Percentiles rank a stretch among this genome's conserved stretches.
Evolutionary conservation across 2,329 filamentous ascomycete genomes (phyloP).

Genomic region (Aquanectria penicillioides): DNA sequence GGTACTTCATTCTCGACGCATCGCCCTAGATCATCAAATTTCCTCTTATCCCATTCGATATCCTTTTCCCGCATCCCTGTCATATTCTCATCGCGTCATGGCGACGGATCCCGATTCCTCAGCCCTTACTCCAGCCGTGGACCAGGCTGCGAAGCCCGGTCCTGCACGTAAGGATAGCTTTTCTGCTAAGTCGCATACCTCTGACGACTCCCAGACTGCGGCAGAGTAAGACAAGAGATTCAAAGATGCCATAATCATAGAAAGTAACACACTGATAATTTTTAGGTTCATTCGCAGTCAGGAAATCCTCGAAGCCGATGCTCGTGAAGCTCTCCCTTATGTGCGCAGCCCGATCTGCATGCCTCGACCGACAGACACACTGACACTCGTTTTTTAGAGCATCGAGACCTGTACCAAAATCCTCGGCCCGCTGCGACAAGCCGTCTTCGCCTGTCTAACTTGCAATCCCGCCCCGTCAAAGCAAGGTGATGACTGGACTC

Average conservation of each 20-base stretch:
- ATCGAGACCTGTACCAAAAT: conserved; percentile 93
- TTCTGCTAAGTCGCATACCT: conserved; percentile 65
- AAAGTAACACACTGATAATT: neutral
- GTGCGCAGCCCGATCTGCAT: conserved; percentile 62
- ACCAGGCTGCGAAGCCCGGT: conserved; percentile 34
- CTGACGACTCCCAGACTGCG: conserved; percentile 75
- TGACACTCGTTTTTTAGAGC: conserved; percentile 65
- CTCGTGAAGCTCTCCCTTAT: conserved; percentile 93
- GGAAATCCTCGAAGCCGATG: conserved; percentile 91
- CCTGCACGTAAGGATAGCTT: conserved; percentile 65
- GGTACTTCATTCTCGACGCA: neutral
- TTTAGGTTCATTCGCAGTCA: conserved; percentile 86
- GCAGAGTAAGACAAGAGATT: conserved; percentile 63
- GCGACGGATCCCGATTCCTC: conserved; percentile 50
- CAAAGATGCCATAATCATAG: too few species aligned
- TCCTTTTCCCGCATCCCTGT: neutral
- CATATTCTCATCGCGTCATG: conserved; percentile 41
- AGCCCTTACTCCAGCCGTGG: conserved; percentile 34
- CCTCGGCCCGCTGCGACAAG: conserved; percentile 89
- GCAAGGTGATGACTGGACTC: conserved; percentile 58
- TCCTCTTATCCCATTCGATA: neutral
- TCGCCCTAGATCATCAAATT: neutral
- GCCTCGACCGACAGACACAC: conserved; percentile 11
- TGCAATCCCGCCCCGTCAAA: conserved; percentile 84
- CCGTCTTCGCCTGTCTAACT: conserved; percentile 90